Conservation (phyloP, 495 filamentous ascomycete genomes). For the Usnea hakonensis region DNA sequence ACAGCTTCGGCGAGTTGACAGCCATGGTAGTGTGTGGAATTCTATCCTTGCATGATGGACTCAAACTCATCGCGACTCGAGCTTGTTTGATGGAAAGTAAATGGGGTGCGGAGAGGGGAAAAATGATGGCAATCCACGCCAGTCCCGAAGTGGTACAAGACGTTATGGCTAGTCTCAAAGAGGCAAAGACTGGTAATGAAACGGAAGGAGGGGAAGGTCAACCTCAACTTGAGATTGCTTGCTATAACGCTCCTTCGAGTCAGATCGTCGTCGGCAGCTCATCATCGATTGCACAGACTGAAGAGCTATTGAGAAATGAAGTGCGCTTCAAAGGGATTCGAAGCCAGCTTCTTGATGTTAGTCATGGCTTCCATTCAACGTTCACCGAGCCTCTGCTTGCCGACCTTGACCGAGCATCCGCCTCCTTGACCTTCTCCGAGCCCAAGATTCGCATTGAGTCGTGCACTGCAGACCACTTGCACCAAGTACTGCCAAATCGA, state of each 20-base stretch:
- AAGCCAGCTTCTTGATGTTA: conserved; percentile 30
- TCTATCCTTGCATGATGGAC: conserved; percentile 31
- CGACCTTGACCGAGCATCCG: conserved; percentile 24
- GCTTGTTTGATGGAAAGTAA: conserved; percentile 36
- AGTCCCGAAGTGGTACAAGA: conserved; percentile 2
- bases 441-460: conserved; percentile 32
- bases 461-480: too few relatives aligned
- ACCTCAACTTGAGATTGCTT: conserved; percentile 31
- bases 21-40: conserved; percentile 35
- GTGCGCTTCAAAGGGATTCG: conserved; percentile 14
- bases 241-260: conserved; percentile 34
- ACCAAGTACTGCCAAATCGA: conserved; percentile 12
- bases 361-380: conserved; percentile 40
- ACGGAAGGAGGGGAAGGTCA: too few relatives aligned
- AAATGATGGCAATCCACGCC: conserved; percentile 38
- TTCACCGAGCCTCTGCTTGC: conserved; percentile 33
- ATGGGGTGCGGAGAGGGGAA: conserved; percentile 43
- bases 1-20: conserved; percentile 45
- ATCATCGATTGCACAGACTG: conserved; percentile 20
- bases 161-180: not conserved
- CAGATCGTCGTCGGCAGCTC: conserved; percentile 29
- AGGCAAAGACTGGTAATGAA: too few relatives aligned
- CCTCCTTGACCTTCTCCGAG: conserved; percentile 22
- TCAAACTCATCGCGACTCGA: conserved; percentile 38
- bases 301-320: conserved; percentile 9